Evolutionary conservation across 2,329 filamentous ascomycete genomes (phyloP).

Genomic region (Pyrenophora tritici-repentis): DNA sequence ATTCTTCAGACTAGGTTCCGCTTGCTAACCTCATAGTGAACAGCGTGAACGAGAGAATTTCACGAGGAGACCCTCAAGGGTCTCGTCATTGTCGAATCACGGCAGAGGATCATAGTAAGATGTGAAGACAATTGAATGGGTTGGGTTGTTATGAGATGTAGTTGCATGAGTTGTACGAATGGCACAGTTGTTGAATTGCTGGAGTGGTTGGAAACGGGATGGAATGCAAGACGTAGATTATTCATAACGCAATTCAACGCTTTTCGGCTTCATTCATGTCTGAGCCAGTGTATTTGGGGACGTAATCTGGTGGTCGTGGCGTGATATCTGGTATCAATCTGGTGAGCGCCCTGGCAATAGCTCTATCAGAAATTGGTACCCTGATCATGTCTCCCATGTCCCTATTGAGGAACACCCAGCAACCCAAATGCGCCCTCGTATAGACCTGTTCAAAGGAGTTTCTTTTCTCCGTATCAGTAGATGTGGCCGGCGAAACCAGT

Average conservation of each 20-base stretch:
- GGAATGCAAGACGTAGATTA: conserved; percentile 3
- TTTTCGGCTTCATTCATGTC: background rate
- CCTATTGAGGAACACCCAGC: too few relatives aligned
- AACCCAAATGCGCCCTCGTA: too few relatives aligned
- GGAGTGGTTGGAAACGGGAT: background rate
- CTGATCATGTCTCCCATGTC: too few relatives aligned
- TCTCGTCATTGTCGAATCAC: too few relatives aligned
- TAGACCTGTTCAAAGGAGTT: too few relatives aligned
- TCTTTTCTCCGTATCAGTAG: too few relatives aligned
- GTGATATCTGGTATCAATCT: background rate
- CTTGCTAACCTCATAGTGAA: conserved; percentile 10
- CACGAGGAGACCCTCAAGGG: background rate
- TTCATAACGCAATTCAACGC: conserved; percentile 9
- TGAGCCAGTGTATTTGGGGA: background rate
- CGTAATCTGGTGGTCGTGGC: background rate
- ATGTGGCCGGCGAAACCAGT: conserved; percentile 2
- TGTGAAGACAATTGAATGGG: background rate
- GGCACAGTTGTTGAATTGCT: conserved; percentile 5
- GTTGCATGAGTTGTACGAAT: conserved; percentile 6
- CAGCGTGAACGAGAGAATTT: background rate
- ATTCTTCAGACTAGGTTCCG: conserved; percentile 16
- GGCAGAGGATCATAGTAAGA: background rate
- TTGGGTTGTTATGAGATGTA: background rate
- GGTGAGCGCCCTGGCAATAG: too few relatives aligned
- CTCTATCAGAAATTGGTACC: too few relatives aligned